Evolutionary conservation across 106 monocot genomes (phyloP), one percentile per base, ranked within the genome.

Genomic region (Platanthera guangdongensis): DNA sequence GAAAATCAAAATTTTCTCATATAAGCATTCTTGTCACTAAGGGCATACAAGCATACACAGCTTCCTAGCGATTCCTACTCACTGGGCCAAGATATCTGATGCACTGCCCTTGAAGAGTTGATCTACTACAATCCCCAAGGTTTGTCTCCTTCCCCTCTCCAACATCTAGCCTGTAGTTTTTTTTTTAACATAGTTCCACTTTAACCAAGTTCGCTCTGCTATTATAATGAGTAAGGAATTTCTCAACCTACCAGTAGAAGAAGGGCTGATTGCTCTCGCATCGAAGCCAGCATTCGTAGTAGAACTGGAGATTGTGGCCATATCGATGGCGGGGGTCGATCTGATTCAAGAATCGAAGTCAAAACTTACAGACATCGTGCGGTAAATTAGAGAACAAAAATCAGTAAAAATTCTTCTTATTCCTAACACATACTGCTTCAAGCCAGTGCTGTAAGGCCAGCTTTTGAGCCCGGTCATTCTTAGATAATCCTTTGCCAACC

Each of bases 381-480:
- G 30, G 11, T 25, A 65, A 14, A 67, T 57, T 69, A 9, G 25
- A 55, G 16, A 63, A 71, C 0, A 47, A 48, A 46, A 71, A 71
- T 39, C 39, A 48, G 47, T 7, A 8, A 48, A 67, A 55, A 51
- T 68, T 71, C 16, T 28, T 48, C 70, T 9, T 71, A 46, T 71
- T 71, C 7, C 15, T 5, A 48, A 16, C 9, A 80, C 82, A 45
- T 84, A 89, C 89, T 14, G 89, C 89, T 82, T 93, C 92, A 70
- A 93, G 87, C 92, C 92, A 93, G 82, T 93, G 92, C 22, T 80
- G 90, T 39, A 90, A 70, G 50, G 92, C 87, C 67, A 93, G 82
- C 82, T 93, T 93, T 74, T 85, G 87, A 72, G 87, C 92, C 82
- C 85, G 87, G 18, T 52, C 82, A 55, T 86, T 85, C 78, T 93